phyloP scores from a whole-genome alignment of 192 early-diverging fungal genomes.

The Mortierella antarctica region DNA sequence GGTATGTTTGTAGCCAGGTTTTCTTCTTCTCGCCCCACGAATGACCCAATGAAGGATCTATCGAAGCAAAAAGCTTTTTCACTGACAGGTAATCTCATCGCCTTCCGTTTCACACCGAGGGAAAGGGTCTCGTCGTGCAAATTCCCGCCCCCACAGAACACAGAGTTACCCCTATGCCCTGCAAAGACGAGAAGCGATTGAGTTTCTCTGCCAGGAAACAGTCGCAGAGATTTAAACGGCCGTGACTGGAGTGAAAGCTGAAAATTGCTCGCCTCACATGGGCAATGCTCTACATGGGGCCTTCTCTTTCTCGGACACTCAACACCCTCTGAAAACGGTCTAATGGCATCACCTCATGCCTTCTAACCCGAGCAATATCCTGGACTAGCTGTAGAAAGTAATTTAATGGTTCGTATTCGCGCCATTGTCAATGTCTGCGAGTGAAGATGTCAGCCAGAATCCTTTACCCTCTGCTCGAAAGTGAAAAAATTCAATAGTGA shows the following conservation, averaged over 20 bases:
- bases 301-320: no score
- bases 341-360: no score
- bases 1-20: constrained; percentile 35
- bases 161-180: background rate
- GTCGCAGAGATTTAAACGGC: background rate
- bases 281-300: no score
- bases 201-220: background rate
- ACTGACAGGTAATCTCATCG: constrained; percentile 34
- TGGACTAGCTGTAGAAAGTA: no score
- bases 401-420: no score
- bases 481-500: no score
- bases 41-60: constrained; percentile 45
- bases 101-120: constrained; percentile 52
- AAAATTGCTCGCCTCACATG: no score
- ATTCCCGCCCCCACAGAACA: constrained; percentile 32
- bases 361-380: no score
- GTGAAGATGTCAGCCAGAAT: no score
- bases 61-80: constrained; percentile 49
- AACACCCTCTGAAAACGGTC: no score
- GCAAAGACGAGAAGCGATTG: constrained; percentile 40
- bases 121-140: constrained; percentile 47
- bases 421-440: no score
- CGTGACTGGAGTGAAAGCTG: background rate
- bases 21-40: constrained; percentile 52
- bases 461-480: no score